These are phyloP conservation scores for Podospora pseudopauciseta DNA, from an alignment of 495 filamentous ascomycete genomes.

Conservation along the genomic window DNA sequence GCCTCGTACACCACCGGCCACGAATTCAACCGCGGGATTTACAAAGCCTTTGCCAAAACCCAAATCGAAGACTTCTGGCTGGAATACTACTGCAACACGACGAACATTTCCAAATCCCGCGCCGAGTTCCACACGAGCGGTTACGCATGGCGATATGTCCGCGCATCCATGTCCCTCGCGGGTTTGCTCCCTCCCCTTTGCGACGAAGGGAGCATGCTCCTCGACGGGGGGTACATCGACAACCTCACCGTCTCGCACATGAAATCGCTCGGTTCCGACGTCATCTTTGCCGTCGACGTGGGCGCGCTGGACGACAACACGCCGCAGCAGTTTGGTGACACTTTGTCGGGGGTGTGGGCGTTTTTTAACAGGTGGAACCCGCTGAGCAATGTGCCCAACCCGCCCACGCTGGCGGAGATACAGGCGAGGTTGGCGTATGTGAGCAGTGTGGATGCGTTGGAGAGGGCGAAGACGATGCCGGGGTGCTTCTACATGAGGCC, in stretches of 20 bases:
- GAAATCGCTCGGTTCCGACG: constrained; percentile 87
- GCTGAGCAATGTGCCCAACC: constrained; percentile 79
- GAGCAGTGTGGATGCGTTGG: constrained; percentile 84
- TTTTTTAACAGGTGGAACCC: constrained; percentile 95
- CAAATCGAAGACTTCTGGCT: constrained; percentile 99
- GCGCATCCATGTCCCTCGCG: constrained; percentile 93
- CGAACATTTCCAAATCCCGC: constrained; percentile 88
- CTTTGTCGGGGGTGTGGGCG: constrained; percentile 92
- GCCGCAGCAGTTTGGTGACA: constrained; percentile 88
- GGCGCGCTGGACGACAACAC: constrained; percentile 85
- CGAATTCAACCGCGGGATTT: constrained; percentile 98
- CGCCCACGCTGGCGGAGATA: constrained; percentile 92
- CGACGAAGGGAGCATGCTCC: constrained; percentile 91
- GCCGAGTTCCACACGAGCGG: constrained; percentile 89
- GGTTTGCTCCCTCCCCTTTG: constrained; percentile 90
- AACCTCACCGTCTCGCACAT: constrained; percentile 96
- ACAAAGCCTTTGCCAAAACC: constrained; percentile 93
- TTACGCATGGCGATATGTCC: constrained; percentile 94
- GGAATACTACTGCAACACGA: constrained; percentile 98
- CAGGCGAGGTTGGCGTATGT: constrained; percentile 94
- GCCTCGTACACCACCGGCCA: constrained; percentile 95
- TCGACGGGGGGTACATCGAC: constrained; percentile 96
- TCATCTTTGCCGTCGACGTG: constrained; percentile 95
- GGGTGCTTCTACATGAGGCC: constrained; percentile 95
- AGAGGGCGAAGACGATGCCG: constrained; percentile 80